These are phyloP conservation scores for Linnemannia hyalina DNA, from an alignment of 192 early-diverging fungal genomes.

Conservation along the genomic window DNA sequence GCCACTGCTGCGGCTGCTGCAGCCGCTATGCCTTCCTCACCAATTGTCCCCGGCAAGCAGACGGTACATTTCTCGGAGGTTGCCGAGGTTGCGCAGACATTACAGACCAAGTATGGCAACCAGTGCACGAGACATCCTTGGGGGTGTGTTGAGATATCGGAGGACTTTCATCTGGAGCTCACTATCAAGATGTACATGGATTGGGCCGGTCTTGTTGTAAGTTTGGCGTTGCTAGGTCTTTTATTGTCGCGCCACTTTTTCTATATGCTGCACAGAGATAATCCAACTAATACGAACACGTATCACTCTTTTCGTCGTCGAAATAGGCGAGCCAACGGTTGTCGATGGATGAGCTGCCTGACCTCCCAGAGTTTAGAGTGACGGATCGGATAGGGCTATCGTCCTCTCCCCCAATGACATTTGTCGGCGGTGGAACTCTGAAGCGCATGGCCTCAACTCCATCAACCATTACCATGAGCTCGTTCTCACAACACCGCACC, in stretches of 20 bases:
- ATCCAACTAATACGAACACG: background rate
- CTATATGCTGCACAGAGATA: background rate
- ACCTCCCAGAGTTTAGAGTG: constrained; percentile 38
- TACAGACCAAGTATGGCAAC: constrained; percentile 42
- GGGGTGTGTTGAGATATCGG: constrained; percentile 48
- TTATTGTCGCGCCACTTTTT: background rate
- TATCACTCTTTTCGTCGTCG: background rate
- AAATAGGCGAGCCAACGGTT: constrained; percentile 45
- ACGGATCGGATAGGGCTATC: background rate
- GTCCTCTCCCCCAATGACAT: constrained; percentile 8
- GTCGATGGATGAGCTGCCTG: constrained; percentile 50
- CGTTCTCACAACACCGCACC: constrained; percentile 7
- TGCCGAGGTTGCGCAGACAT: constrained; percentile 38
- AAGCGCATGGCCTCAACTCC: constrained; percentile 41
- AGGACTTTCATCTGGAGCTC: constrained; percentile 45
- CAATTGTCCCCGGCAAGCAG: constrained; percentile 21
- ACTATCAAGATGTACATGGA: constrained; percentile 59
- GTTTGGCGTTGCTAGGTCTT: background rate
- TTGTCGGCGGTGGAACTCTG: constrained; percentile 2
- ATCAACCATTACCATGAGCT: constrained; percentile 16
- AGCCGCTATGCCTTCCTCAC: background rate
- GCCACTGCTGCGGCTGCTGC: background rate
- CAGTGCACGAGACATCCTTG: constrained; percentile 36
- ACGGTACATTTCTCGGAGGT: constrained; percentile 52
- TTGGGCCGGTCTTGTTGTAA: constrained; percentile 54